These are phyloP conservation scores for Ramaria sp. DNA, from an alignment of 768 basidiomycete species.

Conservation along the genomic window DNA sequence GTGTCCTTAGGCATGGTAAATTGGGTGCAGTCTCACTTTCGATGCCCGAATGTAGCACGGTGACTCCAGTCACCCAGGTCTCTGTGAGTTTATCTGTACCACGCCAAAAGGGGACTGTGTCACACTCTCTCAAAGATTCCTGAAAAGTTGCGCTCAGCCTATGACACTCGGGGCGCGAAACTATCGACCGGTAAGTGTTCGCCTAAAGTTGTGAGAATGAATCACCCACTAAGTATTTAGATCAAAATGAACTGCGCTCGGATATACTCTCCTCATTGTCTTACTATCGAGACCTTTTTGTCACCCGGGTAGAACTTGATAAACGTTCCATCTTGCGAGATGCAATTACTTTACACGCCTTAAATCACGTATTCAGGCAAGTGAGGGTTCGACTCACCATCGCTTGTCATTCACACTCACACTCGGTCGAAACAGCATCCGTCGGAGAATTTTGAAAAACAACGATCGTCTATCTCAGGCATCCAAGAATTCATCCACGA, in stretches of 20 bases:
- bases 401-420: not conserved
- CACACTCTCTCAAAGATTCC: constrained; percentile 31
- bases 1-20: constrained; percentile 39
- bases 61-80: constrained; percentile 19
- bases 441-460: constrained; percentile 81
- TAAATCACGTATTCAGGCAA: constrained; percentile 89
- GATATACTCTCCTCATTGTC: constrained; percentile 57
- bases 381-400: constrained; percentile 10
- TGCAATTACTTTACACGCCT: constrained; percentile 62
- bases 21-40: constrained; percentile 48
- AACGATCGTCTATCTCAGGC: constrained; percentile 83
- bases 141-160: constrained; percentile 45
- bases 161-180: constrained; percentile 43
- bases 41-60: constrained; percentile 28
- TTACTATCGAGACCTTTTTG: constrained; percentile 66
- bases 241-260: constrained; percentile 46
- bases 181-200: constrained; percentile 37
- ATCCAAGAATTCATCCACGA: constrained; percentile 40
- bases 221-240: constrained; percentile 20
- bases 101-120: not conserved
- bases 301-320: constrained; percentile 56
- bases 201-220: constrained; percentile 6
- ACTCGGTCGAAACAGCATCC: constrained; percentile 52
- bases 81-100: constrained; percentile 15
- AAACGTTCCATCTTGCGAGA: constrained; percentile 55